Evolutionary conservation across 768 basidiomycete genomes (phyloP).

Genomic region (Baorangia bicolor): DNA sequence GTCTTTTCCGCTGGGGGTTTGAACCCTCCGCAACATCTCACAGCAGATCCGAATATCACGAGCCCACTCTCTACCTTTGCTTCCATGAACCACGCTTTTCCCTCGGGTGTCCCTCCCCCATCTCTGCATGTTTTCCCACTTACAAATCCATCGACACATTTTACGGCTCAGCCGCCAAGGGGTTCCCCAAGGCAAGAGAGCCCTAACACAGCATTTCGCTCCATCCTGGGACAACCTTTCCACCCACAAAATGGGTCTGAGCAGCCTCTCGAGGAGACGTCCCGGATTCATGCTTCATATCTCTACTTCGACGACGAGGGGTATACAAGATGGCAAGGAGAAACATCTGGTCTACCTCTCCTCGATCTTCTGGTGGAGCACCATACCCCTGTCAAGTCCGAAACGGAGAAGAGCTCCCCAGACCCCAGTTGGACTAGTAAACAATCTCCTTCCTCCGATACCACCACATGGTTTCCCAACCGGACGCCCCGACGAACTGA

Average conservation of each 20-base stretch:
- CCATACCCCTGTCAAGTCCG: conserved; percentile 43
- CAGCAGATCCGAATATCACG: conserved; percentile 31
- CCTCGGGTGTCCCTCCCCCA: conserved; percentile 71
- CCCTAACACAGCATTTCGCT: conserved; percentile 40
- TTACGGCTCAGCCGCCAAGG: conserved; percentile 47
- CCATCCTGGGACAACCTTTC: conserved; percentile 40
- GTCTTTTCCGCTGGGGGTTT: conserved; percentile 66
- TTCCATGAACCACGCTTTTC: conserved; percentile 41
- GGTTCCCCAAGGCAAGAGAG: conserved; percentile 47
- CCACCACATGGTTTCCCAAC: conserved; percentile 78
- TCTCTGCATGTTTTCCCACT: conserved; percentile 76
- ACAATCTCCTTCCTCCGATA: conserved; percentile 35
- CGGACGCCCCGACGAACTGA: conserved; percentile 71
- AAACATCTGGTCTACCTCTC: conserved; percentile 88
- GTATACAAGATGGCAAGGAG: conserved; percentile 87
- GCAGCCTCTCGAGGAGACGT: conserved; percentile 54
- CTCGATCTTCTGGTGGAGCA: conserved; percentile 81
- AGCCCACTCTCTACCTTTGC: conserved; percentile 40
- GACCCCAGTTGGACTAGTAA: conserved; percentile 32
- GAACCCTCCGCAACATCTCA: conserved; percentile 33
- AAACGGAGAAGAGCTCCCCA: conserved; percentile 29
- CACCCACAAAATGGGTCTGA: conserved; percentile 34
- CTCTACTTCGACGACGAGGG: conserved; percentile 88
- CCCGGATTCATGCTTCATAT: conserved; percentile 73
- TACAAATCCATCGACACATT: conserved; percentile 79